phyloP scores from a whole-genome alignment of 352 stramenopile species.

The Plasmopara muralis region DNA sequence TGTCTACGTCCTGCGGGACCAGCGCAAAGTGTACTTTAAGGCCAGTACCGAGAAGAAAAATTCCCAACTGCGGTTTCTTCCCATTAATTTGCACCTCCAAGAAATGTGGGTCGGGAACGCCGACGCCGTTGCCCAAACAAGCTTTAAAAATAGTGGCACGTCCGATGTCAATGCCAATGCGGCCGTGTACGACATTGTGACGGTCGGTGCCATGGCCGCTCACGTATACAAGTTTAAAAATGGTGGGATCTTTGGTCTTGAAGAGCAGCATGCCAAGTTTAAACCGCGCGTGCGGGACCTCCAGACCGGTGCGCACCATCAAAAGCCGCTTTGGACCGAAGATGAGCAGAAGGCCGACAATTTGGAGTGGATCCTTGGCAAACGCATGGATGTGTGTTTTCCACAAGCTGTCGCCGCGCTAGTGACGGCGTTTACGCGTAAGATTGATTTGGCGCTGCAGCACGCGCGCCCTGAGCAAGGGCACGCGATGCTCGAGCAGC shows the following conservation, averaged over 20 bases:
- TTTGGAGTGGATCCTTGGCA: conserved; percentile 66
- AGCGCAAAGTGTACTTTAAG: conserved; percentile 82
- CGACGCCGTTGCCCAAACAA: conserved; percentile 32
- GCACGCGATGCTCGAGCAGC: conserved; percentile 57
- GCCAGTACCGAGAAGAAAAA: conserved; percentile 84
- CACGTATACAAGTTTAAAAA: conserved; percentile 88
- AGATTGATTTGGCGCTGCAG: conserved; percentile 72
- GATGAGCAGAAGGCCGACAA: conserved; percentile 76
- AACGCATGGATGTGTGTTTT: conserved; percentile 84
- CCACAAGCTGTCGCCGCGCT: conserved; percentile 68
- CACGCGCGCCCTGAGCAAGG: conserved; percentile 37
- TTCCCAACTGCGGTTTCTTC: conserved; percentile 62
- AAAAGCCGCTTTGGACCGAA: conserved; percentile 75
- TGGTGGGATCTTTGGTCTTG: conserved; percentile 66
- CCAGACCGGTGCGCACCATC: conserved; percentile 37
- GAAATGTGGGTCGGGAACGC: conserved; percentile 80
- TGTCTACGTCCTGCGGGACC: conserved; percentile 61
- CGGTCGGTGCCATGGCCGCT: conserved; percentile 77
- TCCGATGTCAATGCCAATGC: conserved; percentile 25
- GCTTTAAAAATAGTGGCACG: conserved; percentile 22
- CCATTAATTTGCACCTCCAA: conserved; percentile 81
- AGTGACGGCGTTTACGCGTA: conserved; percentile 76
- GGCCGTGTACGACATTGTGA: conserved; percentile 78
- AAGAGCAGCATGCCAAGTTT: conserved; percentile 66
- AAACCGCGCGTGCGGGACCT: conserved; percentile 53